Base-by-base conservation (phyloP, 371 early-diverging fungal species). In the Circinella umbellata region DNA sequence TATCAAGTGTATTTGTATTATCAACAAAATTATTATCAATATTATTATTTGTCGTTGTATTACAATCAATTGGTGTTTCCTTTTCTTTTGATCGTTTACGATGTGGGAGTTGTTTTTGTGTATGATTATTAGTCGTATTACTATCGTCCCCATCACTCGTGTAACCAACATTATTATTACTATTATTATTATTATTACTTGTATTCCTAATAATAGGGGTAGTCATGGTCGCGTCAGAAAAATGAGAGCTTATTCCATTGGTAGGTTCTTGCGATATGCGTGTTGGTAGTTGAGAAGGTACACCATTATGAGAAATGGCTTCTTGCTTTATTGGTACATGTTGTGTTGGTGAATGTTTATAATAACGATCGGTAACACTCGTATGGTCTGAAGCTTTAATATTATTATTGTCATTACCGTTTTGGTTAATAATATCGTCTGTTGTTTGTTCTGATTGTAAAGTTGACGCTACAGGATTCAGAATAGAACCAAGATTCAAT, bases 401-500 rank as follows among this genome's bases (percentile, higher is more conserved):
- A 42, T 42, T 42, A 1, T 42, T 42, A 42, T 42, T 42, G 42
- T 9, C 11, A 42, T 42, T 6, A 42, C 42, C 11, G 11, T 42
- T 11, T 9, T 11, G 42, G 6, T 42, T 6, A 9, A 42, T 42
- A 42, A 11, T 51, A 15, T 51, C 1, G 4, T n/a, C n/a, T 51
- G 51, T 8, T 51, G 51, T 3, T 51, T 14, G 51, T 51, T 14
- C 17, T 51, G 51, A 5, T 51, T 8, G 8, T 51, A 5, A 5
- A 51, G 51, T 53, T 64, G n/a, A 36, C 53, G 65, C n/a, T 5
- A 64, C 37, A 27, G 65, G 65, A 46, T 64, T 64, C 65, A 64
- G 18, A 48, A 64, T 64, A 34, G 65, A 64, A n/a, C 48, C 65
- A 48, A 64, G 20, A 37, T 64, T 51, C 35, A 64, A 36, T 35